Evolutionary conservation across 257 asterid species (phyloP).

Genomic region (Eustoma russellianum): DNA sequence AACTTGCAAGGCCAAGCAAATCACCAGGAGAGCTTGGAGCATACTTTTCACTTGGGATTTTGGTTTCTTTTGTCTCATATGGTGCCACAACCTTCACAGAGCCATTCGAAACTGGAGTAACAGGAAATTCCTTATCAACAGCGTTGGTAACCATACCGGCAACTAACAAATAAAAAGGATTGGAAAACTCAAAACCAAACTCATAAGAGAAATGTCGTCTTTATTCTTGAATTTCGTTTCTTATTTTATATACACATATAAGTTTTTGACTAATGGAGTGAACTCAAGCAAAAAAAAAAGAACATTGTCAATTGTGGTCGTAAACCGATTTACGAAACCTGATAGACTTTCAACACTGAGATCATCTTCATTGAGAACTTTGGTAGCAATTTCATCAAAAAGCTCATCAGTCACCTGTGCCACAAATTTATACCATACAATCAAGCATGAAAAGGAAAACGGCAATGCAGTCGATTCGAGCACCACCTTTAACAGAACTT

Average conservation of each 20-base stretch:
- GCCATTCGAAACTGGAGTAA: conserved; percentile 44
- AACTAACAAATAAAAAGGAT: conserved; percentile 28
- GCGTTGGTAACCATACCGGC: conserved; percentile 29
- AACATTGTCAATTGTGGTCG: not conserved
- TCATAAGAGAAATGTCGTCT: not conserved
- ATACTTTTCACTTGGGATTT: conserved; percentile 43
- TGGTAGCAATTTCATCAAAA: conserved; percentile 92
- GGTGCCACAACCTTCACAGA: conserved; percentile 58
- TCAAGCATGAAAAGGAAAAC: not conserved
- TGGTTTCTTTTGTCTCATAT: conserved; percentile 32
- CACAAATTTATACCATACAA: conserved; percentile 25
- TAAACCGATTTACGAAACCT: not conserved
- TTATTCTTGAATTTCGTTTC: no score
- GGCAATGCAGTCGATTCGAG: conserved; percentile 17
- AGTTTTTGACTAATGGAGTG: not conserved
- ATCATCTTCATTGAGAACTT: conserved; percentile 79
- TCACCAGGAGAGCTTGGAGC: conserved; percentile 51
- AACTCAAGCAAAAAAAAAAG: not conserved
- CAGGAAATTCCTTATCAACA: conserved; percentile 26
- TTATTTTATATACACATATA: not conserved
- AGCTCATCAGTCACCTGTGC: conserved; percentile 96
- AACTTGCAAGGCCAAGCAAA: conserved; percentile 74
- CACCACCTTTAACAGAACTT: conserved; percentile 89
- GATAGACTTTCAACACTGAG: conserved; percentile 54
- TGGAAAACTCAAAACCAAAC: conserved; percentile 4